phyloP scores from a whole-genome alignment of 768 basidiomycete species.

The Termitomyces eurrhizus region DNA sequence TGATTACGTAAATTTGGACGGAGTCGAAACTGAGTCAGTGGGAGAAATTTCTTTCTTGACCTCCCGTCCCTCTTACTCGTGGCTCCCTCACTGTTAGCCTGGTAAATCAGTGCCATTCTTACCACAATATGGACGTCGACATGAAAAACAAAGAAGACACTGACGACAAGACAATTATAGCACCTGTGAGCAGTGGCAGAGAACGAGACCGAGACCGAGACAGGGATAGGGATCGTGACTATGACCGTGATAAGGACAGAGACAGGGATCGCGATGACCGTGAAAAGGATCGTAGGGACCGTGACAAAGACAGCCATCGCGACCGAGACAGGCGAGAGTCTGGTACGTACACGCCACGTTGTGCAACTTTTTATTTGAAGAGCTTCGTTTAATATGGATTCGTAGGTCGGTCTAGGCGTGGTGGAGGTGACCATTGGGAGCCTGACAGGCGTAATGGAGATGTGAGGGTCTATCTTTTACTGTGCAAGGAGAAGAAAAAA shows the following conservation, averaged over 20 bases:
- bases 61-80: conserved; percentile 1
- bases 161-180: conserved; percentile 54
- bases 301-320: conserved; percentile 47
- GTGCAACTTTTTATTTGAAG: neutral
- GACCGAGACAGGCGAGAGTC: conserved; percentile 53
- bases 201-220: conserved; percentile 44
- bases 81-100: conserved; percentile 5
- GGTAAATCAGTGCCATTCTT: conserved; percentile 1
- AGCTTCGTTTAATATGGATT: conserved; percentile 1
- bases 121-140: conserved; percentile 65
- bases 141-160: conserved; percentile 76
- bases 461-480: conserved; percentile 36
- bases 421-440: conserved; percentile 77
- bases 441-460: conserved; percentile 69
- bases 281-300: conserved; percentile 32
- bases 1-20: conserved; percentile 3
- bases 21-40: conserved; percentile 6
- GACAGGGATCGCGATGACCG: conserved; percentile 36
- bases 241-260: conserved; percentile 28
- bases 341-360: conserved; percentile 32
- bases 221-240: conserved; percentile 38
- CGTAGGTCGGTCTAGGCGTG: conserved; percentile 37
- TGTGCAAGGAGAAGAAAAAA: conserved; percentile 1
- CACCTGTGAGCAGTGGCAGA: conserved; percentile 35
- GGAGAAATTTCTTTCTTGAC: conserved; percentile 7